phyloP scores from a whole-genome alignment of 139 green algal species.

The Haematococcus lacustris region DNA sequence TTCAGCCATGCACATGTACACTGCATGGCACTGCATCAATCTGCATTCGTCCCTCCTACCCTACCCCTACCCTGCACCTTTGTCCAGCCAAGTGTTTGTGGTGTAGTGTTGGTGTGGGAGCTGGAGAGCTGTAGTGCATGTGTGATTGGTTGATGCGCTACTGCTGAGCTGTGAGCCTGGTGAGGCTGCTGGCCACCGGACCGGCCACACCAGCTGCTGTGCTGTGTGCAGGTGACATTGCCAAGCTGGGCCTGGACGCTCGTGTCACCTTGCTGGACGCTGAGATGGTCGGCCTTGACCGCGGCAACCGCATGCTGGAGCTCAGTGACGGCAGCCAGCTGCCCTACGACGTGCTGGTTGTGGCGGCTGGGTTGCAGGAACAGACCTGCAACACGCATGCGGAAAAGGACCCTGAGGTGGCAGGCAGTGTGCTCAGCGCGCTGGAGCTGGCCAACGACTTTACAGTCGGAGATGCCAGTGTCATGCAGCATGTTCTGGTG shows the following conservation, averaged over 20 bases:
- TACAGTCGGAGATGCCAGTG: constrained; percentile 16
- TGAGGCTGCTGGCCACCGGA: no score
- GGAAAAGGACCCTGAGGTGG: constrained; percentile 19
- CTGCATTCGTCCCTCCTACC: background rate
- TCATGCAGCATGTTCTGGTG: constrained; percentile 27
- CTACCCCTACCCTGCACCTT: no score
- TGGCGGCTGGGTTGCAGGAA: constrained; percentile 40
- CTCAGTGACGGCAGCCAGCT: constrained; percentile 36
- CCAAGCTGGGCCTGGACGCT: constrained; percentile 39
- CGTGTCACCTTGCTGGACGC: constrained; percentile 42
- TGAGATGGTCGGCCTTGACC: constrained; percentile 48
- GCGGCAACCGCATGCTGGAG: constrained; percentile 18
- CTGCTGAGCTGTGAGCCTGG: no score
- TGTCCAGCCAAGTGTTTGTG: no score
- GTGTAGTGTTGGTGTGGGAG: no score
- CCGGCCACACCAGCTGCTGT: no score
- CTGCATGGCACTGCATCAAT: background rate
- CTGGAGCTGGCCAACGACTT: constrained; percentile 35
- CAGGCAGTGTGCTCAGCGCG: constrained; percentile 21
- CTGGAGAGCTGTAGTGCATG: no score
- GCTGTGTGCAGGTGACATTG: constrained; percentile 20
- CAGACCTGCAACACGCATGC: constrained; percentile 9
- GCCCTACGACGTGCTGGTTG: constrained; percentile 47
- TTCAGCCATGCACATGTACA: background rate
- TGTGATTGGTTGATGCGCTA: no score